Evolutionary conservation across 306 rosid species (phyloP).

Genomic region (Quercus bicolor): DNA sequence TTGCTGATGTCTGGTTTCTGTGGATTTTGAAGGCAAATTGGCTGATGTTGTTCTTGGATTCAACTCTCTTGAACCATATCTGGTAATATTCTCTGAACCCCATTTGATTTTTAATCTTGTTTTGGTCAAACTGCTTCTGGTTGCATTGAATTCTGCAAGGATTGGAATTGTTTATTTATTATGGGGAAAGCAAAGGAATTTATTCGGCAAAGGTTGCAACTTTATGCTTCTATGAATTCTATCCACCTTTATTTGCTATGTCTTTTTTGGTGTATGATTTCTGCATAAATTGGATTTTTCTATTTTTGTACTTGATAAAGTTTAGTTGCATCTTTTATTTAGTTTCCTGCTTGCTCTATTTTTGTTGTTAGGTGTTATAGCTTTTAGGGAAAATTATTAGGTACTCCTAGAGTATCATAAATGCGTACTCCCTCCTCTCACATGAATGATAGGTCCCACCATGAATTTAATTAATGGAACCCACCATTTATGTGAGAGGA

Average conservation of each 20-base stretch:
- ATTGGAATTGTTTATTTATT: neutral
- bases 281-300: neutral
- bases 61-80: conserved; percentile 75
- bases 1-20: conserved; percentile 1
- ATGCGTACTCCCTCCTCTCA: too few species aligned
- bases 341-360: too few species aligned
- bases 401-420: too few species aligned
- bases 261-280: neutral
- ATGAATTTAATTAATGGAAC: too few species aligned
- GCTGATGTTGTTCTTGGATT: conserved; percentile 95
- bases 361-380: too few species aligned
- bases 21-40: conserved; percentile 50
- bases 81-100: conserved; percentile 37
- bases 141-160: neutral
- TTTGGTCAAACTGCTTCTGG: neutral
- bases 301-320: neutral
- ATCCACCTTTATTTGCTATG: neutral
- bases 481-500: too few species aligned
- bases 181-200: neutral
- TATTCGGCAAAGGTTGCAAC: neutral
- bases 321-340: too few species aligned
- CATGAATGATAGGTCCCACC: too few species aligned
- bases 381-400: too few species aligned
- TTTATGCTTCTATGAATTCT: neutral
- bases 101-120: conserved; percentile 5